Base-by-base conservation (phyloP, 371 early-diverging fungal species). In the Rhizopus arrhizus region DNA sequence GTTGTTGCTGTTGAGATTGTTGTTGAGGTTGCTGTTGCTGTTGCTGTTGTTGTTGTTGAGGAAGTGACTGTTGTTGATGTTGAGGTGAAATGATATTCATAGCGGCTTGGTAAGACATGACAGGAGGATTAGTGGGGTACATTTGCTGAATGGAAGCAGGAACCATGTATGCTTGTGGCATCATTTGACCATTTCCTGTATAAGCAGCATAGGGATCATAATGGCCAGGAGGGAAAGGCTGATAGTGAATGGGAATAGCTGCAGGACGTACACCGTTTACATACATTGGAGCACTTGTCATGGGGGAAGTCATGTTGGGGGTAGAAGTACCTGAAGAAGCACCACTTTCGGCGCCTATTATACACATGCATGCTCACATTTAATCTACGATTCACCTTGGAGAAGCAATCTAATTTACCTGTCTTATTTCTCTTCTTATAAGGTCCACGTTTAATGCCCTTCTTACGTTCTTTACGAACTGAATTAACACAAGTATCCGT, bases 401-500 rank as follows among this genome's bases (percentile, higher is more conserved):
- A 3, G 9, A 10, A 6, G 3, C 15, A n/a, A 10, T 12, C 16
- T 53, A 5, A 5, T 1, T 38, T 55, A 67, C 63, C 70, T 41
- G 45, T 59, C 61, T 63, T 66, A 16, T 47, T 71, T 53, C 65
- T 66, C 52, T 65, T 65, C 62, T 86, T 87, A 60, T 92, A 92
- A n/a, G 91, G 92, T 2, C 92, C 90, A 41, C 93, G 75, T 63
- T 91, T 90, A 45, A 89, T 69, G 6, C 92, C 93, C 78, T 86
- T 91, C 65, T 86, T 87, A 45, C 95, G 85, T 46, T 86, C 86
- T 74, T 94, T 93, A 45, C 95, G 84, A 32, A 78, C 81, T 7
- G 92, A 91, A 66, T 91, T 86, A 0, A 83, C 74, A 63, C 95
- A 95, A 10, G 89, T 80, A 5, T 85, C 87, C 0, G 70, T 78